A percentile compares a stretch with the other conserved stretches of the same genome.
phyloP scores from a whole-genome alignment of 2,329 filamentous ascomycete genomes.

The Beauveria varroae region DNA sequence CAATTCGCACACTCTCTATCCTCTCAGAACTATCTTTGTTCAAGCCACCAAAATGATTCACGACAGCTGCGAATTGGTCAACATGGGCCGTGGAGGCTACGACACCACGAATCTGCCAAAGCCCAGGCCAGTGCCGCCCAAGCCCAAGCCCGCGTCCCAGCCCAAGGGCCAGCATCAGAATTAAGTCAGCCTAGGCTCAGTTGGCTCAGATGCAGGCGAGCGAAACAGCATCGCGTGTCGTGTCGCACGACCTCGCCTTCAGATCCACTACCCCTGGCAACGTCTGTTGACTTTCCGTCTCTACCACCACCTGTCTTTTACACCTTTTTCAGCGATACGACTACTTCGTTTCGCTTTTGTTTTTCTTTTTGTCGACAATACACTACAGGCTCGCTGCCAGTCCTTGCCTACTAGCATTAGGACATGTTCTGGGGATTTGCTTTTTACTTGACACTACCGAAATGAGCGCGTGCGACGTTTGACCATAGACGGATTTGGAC shows the following conservation, averaged over 20 bases:
- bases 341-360: conserved; percentile 25
- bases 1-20: neutral
- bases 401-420: conserved; percentile 32
- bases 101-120: conserved; percentile 44
- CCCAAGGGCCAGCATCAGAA: neutral
- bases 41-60: conserved; percentile 28
- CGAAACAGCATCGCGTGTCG: conserved; percentile 1
- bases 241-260: conserved; percentile 7
- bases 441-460: conserved; percentile 12
- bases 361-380: conserved; percentile 26
- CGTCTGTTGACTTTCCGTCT: conserved; percentile 15
- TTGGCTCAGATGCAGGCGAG: neutral
- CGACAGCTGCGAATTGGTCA: conserved; percentile 26
- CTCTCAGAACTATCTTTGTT: no score
- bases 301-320: conserved; percentile 18
- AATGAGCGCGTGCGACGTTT: conserved; percentile 10
- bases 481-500: conserved; percentile 11
- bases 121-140: conserved; percentile 26
- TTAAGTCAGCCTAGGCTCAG: conserved; percentile 18
- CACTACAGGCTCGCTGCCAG: conserved; percentile 30
- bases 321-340: conserved; percentile 22
- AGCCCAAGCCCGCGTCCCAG: conserved; percentile 26
- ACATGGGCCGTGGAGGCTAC: conserved; percentile 46
- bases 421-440: conserved; percentile 9
- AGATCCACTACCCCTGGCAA: conserved; percentile 14